Conservation (phyloP, 768 basidiomycete species). For the Gloeostereum incarnatum region DNA sequence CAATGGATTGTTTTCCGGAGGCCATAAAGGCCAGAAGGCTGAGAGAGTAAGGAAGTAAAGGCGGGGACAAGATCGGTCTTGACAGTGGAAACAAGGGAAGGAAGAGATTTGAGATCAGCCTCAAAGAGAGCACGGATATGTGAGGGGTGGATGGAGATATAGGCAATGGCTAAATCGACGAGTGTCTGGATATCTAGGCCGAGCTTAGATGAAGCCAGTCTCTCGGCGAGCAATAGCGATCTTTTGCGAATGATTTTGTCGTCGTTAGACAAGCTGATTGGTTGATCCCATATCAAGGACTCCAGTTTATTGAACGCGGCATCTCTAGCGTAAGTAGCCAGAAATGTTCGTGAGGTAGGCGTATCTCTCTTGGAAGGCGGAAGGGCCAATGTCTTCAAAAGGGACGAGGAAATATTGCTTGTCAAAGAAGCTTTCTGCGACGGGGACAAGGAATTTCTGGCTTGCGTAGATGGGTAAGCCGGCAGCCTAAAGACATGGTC, state of each 20-base stretch:
- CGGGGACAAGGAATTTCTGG: constrained; percentile 38
- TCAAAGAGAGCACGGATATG: constrained; percentile 36
- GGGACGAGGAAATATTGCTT: constrained; percentile 32
- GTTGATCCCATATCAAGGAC: constrained; percentile 46
- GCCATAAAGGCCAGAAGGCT: constrained; percentile 45
- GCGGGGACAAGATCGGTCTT: constrained; percentile 44
- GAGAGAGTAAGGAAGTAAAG: constrained; percentile 40
- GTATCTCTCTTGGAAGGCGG: constrained; percentile 38
- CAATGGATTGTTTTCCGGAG: constrained; percentile 57
- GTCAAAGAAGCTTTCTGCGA: constrained; percentile 43
- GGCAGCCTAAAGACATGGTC: no score
- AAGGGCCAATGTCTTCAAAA: constrained; percentile 38
- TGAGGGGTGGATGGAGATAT: constrained; percentile 31
- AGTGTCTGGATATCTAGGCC: constrained; percentile 44
- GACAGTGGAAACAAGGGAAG: constrained; percentile 22
- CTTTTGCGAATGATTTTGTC: constrained; percentile 38
- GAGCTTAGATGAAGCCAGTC: constrained; percentile 26
- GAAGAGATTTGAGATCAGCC: constrained; percentile 23
- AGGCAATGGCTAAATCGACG: constrained; percentile 55
- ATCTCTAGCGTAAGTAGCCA: constrained; percentile 52
- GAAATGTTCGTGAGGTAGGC: constrained; percentile 33
- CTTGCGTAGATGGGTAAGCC: constrained; percentile 41
- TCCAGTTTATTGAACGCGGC: constrained; percentile 43
- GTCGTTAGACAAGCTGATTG: constrained; percentile 18
- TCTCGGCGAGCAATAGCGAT: constrained; percentile 48